Percentiles rank a stretch among this genome's conserved stretches.
These are phyloP conservation scores for Ogataea trehaloabstinens DNA, from an alignment of 805 yeast species.

Conservation along the genomic window DNA sequence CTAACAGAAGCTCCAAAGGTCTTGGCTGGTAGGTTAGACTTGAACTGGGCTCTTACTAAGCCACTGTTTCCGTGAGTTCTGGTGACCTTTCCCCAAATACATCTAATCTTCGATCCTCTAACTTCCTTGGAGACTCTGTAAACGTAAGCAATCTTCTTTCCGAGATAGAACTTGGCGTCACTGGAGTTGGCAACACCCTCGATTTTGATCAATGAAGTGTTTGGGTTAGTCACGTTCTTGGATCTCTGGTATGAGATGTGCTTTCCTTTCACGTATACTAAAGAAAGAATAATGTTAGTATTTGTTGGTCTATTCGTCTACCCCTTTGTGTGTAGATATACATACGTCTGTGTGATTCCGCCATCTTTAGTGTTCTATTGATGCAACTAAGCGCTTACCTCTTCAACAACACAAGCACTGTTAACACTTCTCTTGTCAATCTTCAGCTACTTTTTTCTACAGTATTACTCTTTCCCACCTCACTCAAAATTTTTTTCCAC, in stretches of 20 bases:
- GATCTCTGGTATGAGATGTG: slow-evolving; percentile 99
- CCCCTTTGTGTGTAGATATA: no score
- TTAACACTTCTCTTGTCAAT: no score
- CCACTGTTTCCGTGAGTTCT: slow-evolving; percentile 99
- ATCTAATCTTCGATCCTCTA: slow-evolving; percentile 99
- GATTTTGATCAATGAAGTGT: slow-evolving; percentile 92
- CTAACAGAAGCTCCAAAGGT: slow-evolving; percentile 99
- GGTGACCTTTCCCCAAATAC: slow-evolving; percentile 99
- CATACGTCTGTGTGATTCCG: slow-evolving; percentile 98
- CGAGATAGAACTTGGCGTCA: slow-evolving; percentile 98
- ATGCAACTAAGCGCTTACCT: slow-evolving; percentile 5
- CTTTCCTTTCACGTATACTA: slow-evolving; percentile 99
- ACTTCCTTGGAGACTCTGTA: slow-evolving; percentile 98
- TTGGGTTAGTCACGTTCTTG: slow-evolving; percentile 97
- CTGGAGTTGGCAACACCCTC: slow-evolving; percentile 91
- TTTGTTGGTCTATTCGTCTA: no score
- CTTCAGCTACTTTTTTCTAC: no score
- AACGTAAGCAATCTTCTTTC: slow-evolving; percentile 99
- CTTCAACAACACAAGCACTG: not conserved
- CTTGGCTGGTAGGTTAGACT: slow-evolving; percentile 98
- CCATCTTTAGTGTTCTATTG: slow-evolving; percentile 52
- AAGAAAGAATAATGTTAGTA: slow-evolving; percentile 13
- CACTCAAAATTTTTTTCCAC: not conserved
- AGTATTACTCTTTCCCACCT: not conserved
- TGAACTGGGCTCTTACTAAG: slow-evolving; percentile 98